Percentiles rank a stretch among this genome's conserved stretches.
Conservation (phyloP, 805 yeast genomes). For the Nakazawaea molendinolei region DNA sequence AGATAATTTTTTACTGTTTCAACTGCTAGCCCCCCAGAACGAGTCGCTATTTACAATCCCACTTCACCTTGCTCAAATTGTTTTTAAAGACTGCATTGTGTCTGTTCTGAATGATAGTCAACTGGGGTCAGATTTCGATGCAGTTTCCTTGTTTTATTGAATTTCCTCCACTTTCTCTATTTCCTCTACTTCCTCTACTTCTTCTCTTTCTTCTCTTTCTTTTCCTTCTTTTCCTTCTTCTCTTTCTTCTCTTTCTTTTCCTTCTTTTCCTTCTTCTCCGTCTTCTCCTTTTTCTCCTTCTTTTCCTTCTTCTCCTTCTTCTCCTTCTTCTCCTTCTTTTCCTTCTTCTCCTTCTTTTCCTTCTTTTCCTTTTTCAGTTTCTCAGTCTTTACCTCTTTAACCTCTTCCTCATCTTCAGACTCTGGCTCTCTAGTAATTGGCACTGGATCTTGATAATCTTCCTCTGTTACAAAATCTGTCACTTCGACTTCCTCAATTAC, state of each 20-base stretch:
- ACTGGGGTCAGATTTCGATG: no score
- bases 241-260: conserved; percentile 9
- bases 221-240: conserved; percentile 12
- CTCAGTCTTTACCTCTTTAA: conserved; percentile 8
- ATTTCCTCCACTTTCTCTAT: conserved; percentile 13
- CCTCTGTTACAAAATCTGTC: conserved; percentile 23
- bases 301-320: conserved; percentile 15
- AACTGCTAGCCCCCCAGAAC: no score
- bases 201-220: conserved; percentile 12
- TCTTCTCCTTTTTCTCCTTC: conserved; percentile 14
- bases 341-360: conserved; percentile 14
- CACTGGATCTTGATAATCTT: conserved; percentile 19
- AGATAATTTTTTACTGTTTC: no score
- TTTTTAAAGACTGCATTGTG: conserved; percentile 17
- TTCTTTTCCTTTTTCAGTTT: conserved; percentile 12
- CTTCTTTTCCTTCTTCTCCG: conserved; percentile 13
- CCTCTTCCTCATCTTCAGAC: conserved; percentile 6
- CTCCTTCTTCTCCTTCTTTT: conserved; percentile 15
- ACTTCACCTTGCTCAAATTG: no score
- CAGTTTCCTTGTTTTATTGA: no score
- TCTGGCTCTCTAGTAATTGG: no score
- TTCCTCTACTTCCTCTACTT: conserved; percentile 11
- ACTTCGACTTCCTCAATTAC: conserved; percentile 39
- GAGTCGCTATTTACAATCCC: no score
- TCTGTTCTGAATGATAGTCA: no score